Evolutionary conservation across 1,139 yeast species (phyloP).

Genomic region (Hemisphaericaspora lyxosophila): DNA sequence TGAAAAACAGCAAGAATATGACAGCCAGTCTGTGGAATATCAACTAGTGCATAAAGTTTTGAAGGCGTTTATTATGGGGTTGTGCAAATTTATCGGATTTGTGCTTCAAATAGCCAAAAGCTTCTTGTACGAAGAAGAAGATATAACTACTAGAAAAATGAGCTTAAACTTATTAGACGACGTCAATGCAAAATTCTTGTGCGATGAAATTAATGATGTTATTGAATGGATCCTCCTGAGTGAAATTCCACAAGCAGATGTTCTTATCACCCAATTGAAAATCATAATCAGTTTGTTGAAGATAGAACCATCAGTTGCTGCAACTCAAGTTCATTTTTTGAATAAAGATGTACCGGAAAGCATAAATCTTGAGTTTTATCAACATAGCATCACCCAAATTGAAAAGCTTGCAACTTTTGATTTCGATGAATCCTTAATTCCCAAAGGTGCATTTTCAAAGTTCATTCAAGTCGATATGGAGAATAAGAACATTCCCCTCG

Average conservation of each 20-base stretch:
- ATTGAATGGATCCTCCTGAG: constrained; percentile 21
- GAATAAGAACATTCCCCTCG: constrained; percentile 59
- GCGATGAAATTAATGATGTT: constrained; percentile 22
- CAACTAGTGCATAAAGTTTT: constrained; percentile 48
- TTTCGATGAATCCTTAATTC: constrained; percentile 16
- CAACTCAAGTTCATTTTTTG: constrained; percentile 8
- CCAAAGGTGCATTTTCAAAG: constrained; percentile 38
- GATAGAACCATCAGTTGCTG: constrained; percentile 21
- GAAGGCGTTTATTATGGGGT: constrained; percentile 47
- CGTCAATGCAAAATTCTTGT: constrained; percentile 23
- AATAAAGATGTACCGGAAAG: not conserved
- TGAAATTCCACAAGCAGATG: constrained; percentile 12
- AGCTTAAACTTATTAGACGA: constrained; percentile 39
- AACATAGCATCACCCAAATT: constrained; percentile 18
- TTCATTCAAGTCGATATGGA: constrained; percentile 56
- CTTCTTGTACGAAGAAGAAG: constrained; percentile 77
- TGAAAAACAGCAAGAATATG: constrained; percentile 1
- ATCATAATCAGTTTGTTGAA: constrained; percentile 27
- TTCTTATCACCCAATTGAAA: constrained; percentile 27
- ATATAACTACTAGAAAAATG: constrained; percentile 64
- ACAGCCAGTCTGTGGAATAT: constrained; percentile 16
- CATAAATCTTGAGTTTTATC: constrained; percentile 15
- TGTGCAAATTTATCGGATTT: constrained; percentile 53
- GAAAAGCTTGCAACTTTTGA: constrained; percentile 9
- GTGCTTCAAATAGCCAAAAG: constrained; percentile 51